These are phyloP conservation scores for Solanum aculeatissimum DNA, from an alignment of 305 asterid species.

Conservation along the genomic window DNA sequence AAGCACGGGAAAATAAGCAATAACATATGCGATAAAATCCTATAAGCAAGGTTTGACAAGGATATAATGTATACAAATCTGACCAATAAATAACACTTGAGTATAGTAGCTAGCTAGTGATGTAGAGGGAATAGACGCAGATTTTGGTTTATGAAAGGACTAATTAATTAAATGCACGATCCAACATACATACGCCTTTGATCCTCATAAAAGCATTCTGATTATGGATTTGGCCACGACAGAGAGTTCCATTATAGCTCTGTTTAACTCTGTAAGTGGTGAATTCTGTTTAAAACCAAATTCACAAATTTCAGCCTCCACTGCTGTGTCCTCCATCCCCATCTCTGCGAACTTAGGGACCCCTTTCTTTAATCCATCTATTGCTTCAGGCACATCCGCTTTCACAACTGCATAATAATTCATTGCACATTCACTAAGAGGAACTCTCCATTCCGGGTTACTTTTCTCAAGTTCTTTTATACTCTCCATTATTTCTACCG, in stretches of 20 bases:
- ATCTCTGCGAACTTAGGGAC: constrained; percentile 14
- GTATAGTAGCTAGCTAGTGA: too few relatives aligned
- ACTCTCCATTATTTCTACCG: not conserved
- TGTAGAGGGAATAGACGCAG: too few relatives aligned
- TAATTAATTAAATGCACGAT: not conserved
- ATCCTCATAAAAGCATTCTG: constrained; percentile 8
- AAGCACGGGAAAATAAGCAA: too few relatives aligned
- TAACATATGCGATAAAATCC: too few relatives aligned
- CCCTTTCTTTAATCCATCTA: constrained; percentile 6
- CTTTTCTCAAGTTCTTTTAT: not conserved
- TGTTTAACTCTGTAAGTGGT: not conserved
- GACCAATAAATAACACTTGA: too few relatives aligned
- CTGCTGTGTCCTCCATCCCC: constrained; percentile 12
- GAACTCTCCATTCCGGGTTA: constrained; percentile 16
- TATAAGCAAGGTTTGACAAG: too few relatives aligned
- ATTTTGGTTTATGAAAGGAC: too few relatives aligned
- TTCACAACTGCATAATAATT: constrained; percentile 20
- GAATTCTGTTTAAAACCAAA: not conserved
- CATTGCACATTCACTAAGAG: constrained; percentile 12
- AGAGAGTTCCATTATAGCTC: constrained; percentile 8
- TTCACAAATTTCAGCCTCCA: constrained; percentile 11
- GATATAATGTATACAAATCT: too few relatives aligned
- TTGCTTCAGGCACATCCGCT: constrained; percentile 11
- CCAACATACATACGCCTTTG: not conserved
- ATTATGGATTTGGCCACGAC: constrained; percentile 14